Evolutionary conservation across 306 rosid species (phyloP).

Genomic region (Lathyrus aphaca): DNA sequence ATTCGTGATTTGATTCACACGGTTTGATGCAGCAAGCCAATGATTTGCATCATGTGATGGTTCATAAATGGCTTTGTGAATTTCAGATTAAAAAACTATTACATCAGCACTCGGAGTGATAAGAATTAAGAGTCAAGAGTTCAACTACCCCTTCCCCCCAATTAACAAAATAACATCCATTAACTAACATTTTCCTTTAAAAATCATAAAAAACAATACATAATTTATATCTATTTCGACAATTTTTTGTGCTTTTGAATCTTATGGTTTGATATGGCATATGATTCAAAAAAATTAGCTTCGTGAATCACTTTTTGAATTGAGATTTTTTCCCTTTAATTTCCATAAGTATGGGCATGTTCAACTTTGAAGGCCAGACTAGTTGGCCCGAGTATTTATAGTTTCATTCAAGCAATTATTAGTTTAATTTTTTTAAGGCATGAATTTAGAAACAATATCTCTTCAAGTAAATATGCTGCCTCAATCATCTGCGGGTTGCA

Average conservation of each 20-base stretch:
- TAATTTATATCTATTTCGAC: too few species aligned
- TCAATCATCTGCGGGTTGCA: conserved; percentile 13
- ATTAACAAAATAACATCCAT: too few species aligned
- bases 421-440: neutral
- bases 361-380: neutral
- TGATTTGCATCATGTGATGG: conserved; percentile 2
- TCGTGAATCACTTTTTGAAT: neutral
- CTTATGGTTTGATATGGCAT: too few species aligned
- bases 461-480: conserved; percentile 10
- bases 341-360: neutral
- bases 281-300: neutral
- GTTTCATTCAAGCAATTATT: conserved; percentile 21
- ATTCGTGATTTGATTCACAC: neutral
- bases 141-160: too few species aligned
- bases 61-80: neutral
- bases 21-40: neutral
- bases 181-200: too few species aligned
- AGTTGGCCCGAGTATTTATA: conserved; percentile 5
- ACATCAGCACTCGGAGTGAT: neutral
- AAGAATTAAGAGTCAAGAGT: too few species aligned
- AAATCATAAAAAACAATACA: too few species aligned
- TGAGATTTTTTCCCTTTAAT: conserved; percentile 4
- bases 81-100: neutral
- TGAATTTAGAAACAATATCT: conserved; percentile 19
- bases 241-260: too few species aligned